Base-by-base conservation (phyloP, 1,284 basidiomycete genomes). In the Microstroma glucosiphilum region DNA sequence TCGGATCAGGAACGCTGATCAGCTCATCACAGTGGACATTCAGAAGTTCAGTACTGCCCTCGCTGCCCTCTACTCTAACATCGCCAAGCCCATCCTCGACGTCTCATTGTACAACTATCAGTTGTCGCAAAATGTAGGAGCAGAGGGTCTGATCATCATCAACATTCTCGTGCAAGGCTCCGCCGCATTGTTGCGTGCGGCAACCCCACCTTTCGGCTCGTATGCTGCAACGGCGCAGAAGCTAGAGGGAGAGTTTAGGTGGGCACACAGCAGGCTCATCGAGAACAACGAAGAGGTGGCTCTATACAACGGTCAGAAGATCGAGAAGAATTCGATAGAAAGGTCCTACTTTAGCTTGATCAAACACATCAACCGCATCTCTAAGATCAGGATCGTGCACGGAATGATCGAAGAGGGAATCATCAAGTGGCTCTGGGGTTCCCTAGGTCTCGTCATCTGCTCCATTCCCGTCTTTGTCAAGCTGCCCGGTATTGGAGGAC, bases 1-100 rank as follows among this genome's bases (percentile, higher is more conserved):
- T 79, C 84, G 94, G 60, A 92, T 97, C 69, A 92, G 92, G 82
- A 97, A 97, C 71, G 89, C 91, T 9, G 94, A 97, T 77, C 93
- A 96, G 88, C 89, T 94, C 86, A 91, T 97, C 68, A 94, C 92
- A 0, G 89, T 94, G 65, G 94, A 98, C 78, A 91, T 97, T 53
- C 89, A 92, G 78, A 89, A 89, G 63, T 97, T 97, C 81, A 91
- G 91, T 40, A 86, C 85, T 23, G 89, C 92, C 75, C 85, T 98
- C 17, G 91, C 94, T 9, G 91, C 92, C 48, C 92, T 97, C 54
- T 98, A 97, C 71, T 71, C 71, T 59, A 77, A 78, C 66, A 70
- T 78, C 61, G 70, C 73, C 43, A 96, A 97, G 80, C 94, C 94
- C 1, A 84, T 89, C 17, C 84, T 97, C 42, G 94, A 97, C 74